Conservation (phyloP, 768 basidiomycete species). For the Mycena kentingensis region DNA sequence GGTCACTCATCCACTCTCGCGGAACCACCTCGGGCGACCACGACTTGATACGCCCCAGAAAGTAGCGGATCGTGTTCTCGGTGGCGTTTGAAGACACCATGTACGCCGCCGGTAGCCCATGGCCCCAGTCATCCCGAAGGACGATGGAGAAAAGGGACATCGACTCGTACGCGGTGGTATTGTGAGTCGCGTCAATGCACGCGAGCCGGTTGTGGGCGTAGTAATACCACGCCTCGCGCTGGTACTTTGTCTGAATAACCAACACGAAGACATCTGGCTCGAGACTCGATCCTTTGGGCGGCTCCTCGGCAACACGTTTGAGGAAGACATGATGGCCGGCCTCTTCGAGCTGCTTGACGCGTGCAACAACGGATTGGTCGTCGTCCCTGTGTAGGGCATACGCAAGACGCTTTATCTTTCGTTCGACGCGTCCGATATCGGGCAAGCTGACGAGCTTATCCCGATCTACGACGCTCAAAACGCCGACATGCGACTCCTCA, state of each 20-base stretch:
- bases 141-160: slow-evolving; percentile 6
- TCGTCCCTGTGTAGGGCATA: too few species aligned
- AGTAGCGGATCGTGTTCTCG: slow-evolving; percentile 5
- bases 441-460: too few species aligned
- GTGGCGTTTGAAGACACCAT: slow-evolving; percentile 9
- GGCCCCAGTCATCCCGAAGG: slow-evolving; percentile 1
- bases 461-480: too few species aligned
- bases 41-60: not conserved
- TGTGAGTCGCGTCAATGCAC: slow-evolving; percentile 6
- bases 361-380: slow-evolving; percentile 1
- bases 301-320: slow-evolving; percentile 1
- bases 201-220: slow-evolving; percentile 1
- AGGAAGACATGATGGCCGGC: slow-evolving; percentile 6
- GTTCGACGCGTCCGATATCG: too few species aligned
- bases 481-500: too few species aligned
- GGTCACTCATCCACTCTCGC: slow-evolving; percentile 5
- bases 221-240: slow-evolving; percentile 2
- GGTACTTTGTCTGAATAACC: slow-evolving; percentile 13
- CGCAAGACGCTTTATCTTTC: too few species aligned
- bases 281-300: slow-evolving; percentile 1
- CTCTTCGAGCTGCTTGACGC: slow-evolving; percentile 1
- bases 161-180: slow-evolving; percentile 7
- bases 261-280: slow-evolving; percentile 3
- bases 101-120: slow-evolving; percentile 9
- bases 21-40: slow-evolving; percentile 1